Conservation (phyloP, 2,329 filamentous ascomycete species). For the Mycosphaerelloides madeirae region DNA sequence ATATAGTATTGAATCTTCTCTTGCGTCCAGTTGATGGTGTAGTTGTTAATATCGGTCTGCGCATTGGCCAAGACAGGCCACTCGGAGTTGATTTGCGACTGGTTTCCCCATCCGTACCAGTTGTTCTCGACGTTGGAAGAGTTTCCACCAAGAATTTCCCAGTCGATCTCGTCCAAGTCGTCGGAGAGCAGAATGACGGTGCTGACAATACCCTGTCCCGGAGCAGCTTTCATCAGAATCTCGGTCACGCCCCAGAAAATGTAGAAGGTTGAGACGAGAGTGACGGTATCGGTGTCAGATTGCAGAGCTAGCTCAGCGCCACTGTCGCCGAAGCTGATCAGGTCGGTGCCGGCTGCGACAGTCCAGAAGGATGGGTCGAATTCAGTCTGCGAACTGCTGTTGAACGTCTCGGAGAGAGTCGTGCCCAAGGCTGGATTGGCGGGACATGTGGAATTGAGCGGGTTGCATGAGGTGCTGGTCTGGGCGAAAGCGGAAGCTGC, state of each 20-base stretch:
- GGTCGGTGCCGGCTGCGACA: slow-evolving; percentile 60
- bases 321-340: slow-evolving; percentile 50
- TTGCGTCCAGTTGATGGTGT: slow-evolving; percentile 67
- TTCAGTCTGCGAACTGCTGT: slow-evolving; percentile 49
- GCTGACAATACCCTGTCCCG: slow-evolving; percentile 71
- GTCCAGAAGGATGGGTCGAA: slow-evolving; percentile 34
- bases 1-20: slow-evolving; percentile 64
- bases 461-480: slow-evolving; percentile 73
- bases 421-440: slow-evolving; percentile 65
- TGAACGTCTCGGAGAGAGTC: slow-evolving; percentile 61
- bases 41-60: slow-evolving; percentile 60
- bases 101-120: slow-evolving; percentile 71
- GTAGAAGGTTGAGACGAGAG: slow-evolving; percentile 73
- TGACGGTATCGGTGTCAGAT: slow-evolving; percentile 68
- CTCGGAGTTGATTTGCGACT: slow-evolving; percentile 56
- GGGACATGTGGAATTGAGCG: slow-evolving; percentile 65
- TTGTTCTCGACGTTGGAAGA: slow-evolving; percentile 62
- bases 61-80: slow-evolving; percentile 55
- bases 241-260: slow-evolving; percentile 82
- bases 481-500: slow-evolving; percentile 53
- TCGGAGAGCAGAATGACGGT: slow-evolving; percentile 79
- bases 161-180: slow-evolving; percentile 82
- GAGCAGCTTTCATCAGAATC: slow-evolving; percentile 69
- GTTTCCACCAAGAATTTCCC: slow-evolving; percentile 72
- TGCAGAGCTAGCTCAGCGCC: slow-evolving; percentile 68